Conservation (phyloP, 192 early-diverging fungal genomes). For the Coemansia sp. region DNA sequence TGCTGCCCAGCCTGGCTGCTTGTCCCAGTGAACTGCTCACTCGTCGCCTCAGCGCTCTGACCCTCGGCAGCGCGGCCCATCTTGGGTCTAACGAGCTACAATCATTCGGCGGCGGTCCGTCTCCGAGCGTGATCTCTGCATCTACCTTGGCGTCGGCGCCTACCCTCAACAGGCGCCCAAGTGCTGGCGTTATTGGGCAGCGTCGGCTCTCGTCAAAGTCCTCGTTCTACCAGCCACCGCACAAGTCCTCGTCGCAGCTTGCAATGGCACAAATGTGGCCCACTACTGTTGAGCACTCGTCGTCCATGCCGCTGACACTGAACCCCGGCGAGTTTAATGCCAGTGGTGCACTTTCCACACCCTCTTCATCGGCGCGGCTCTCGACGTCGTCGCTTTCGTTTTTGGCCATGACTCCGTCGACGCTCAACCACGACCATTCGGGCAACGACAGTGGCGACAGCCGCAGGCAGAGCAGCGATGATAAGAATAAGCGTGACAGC, state of each 20-base stretch:
- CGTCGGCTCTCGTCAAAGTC: conserved; percentile 47
- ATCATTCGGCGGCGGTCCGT: not conserved
- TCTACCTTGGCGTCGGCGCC: conserved; percentile 5
- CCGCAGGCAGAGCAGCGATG: conserved; percentile 23
- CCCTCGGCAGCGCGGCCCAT: conserved; percentile 11
- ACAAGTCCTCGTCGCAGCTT: conserved; percentile 42
- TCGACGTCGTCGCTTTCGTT: conserved; percentile 48
- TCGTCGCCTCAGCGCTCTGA: conserved; percentile 46
- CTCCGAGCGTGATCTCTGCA: not conserved
- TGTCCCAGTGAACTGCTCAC: conserved; percentile 45
- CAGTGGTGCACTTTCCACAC: conserved; percentile 36
- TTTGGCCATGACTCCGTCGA: conserved; percentile 30
- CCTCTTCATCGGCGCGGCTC: conserved; percentile 36
- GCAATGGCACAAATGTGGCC: conserved; percentile 45
- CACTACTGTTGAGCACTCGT: conserved; percentile 3
- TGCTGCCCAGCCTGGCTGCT: conserved; percentile 22
- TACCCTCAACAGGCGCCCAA: conserved; percentile 39
- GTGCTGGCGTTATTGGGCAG: conserved; percentile 53
- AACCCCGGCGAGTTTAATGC: not conserved
- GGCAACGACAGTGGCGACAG: conserved; percentile 3
- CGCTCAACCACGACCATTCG: conserved; percentile 5
- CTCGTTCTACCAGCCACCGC: conserved; percentile 38
- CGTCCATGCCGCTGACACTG: not conserved
- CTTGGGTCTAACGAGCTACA: not conserved
- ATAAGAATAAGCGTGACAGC: conserved; percentile 4